Evolutionary conservation across 805 yeast genomes (phyloP).

Genomic region (Metschnikowia cubensis): DNA sequence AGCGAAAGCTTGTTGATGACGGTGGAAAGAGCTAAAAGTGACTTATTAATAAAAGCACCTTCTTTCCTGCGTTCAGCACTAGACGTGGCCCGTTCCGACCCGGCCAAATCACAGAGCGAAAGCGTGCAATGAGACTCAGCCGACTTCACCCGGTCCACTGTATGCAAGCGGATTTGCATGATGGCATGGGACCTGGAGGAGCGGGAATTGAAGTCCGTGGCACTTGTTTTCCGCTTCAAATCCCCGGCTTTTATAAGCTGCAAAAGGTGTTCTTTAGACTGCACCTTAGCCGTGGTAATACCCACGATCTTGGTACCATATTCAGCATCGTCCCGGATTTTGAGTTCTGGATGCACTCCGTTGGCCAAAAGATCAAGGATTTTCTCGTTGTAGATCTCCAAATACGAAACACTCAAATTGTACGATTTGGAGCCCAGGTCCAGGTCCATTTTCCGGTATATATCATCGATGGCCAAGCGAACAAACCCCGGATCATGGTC

Average conservation of each 20-base stretch:
- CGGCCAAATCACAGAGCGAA: conserved; percentile 92
- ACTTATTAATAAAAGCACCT: conserved; percentile 89
- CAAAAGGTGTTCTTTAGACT: conserved; percentile 56
- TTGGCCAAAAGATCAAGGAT: conserved; percentile 54
- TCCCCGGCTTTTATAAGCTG: conserved; percentile 66
- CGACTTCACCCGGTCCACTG: conserved; percentile 39
- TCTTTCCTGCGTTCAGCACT: conserved; percentile 83
- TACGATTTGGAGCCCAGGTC: conserved; percentile 28
- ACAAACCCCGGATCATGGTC: conserved; percentile 65
- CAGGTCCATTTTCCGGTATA: conserved; percentile 47
- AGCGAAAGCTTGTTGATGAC: conserved; percentile 78
- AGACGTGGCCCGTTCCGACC: conserved; percentile 77
- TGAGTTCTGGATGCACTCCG: conserved; percentile 47
- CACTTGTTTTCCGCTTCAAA: conserved; percentile 69
- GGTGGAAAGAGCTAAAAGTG: conserved; percentile 83
- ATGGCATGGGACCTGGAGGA: conserved; percentile 93
- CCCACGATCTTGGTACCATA: conserved; percentile 77
- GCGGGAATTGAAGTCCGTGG: conserved; percentile 83
- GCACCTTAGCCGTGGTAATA: conserved; percentile 57
- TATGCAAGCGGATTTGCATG: conserved; percentile 58
- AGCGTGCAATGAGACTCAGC: conserved; percentile 53
- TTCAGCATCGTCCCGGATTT: conserved; percentile 70
- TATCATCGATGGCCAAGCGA: conserved; percentile 57
- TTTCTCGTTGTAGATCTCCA: conserved; percentile 86
- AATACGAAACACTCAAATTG: conserved; percentile 61